phyloP scores from a whole-genome alignment of 305 asterid species.

The Striga hermonthica region DNA sequence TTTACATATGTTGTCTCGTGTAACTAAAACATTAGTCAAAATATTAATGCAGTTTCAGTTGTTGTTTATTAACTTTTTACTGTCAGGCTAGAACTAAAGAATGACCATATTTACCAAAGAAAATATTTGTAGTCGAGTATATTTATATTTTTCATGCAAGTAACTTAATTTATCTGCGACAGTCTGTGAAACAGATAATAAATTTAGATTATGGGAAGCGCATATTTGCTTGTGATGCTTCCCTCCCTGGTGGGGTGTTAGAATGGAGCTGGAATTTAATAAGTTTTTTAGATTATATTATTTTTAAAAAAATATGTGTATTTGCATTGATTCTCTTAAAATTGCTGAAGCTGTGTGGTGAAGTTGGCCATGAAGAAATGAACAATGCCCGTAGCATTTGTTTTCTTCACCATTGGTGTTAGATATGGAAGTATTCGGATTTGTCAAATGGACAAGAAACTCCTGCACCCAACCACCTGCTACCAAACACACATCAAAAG shows the following conservation, averaged over 20 bases:
- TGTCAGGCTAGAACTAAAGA: conserved; percentile 1
- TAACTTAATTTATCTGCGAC: neutral
- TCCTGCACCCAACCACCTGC: neutral
- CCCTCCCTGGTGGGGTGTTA: too few relatives aligned
- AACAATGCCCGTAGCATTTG: conserved; percentile 7
- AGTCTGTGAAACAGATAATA: neutral
- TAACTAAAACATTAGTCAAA: neutral
- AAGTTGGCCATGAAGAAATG: conserved; percentile 20
- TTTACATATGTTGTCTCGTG: neutral
- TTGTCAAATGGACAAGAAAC: neutral
- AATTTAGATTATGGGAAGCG: conserved; percentile 9
- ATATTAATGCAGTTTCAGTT: too few relatives aligned
- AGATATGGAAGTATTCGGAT: neutral
- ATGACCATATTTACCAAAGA: neutral
- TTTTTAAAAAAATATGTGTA: neutral
- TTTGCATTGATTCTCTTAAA: neutral
- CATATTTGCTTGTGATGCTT: conserved; percentile 1
- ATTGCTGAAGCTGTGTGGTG: conserved; percentile 4
- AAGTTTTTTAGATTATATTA: neutral
- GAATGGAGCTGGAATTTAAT: conserved; percentile 18
- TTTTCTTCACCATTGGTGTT: neutral
- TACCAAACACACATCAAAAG: neutral
- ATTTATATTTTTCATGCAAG: neutral
- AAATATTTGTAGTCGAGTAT: neutral
- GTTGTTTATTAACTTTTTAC: neutral